Percentiles rank a stretch among this genome's conserved stretches.
Conservation (phyloP, 2,329 filamentous ascomycete species). For the Metarhizium guizhouense region DNA sequence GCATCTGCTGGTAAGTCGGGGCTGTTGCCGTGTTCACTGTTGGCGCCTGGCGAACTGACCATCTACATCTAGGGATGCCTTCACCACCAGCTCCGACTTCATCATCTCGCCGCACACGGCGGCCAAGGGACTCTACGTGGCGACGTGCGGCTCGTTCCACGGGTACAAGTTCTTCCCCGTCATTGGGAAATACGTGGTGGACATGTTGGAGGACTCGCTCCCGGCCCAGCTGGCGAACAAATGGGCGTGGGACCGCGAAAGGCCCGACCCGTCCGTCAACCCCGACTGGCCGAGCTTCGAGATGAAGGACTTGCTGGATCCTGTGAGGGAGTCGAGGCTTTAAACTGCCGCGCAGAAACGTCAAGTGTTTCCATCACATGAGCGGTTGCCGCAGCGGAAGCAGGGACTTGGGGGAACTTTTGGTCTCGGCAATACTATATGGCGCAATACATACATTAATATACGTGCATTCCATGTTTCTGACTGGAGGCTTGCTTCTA, state of each 20-base stretch:
- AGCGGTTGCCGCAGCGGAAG: no score
- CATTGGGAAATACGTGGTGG: slow-evolving; percentile 52
- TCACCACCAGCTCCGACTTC: slow-evolving; percentile 52
- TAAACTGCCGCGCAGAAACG: slow-evolving; percentile 6
- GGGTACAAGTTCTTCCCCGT: slow-evolving; percentile 60
- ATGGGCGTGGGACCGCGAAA: slow-evolving; percentile 53
- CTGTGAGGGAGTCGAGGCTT: slow-evolving; percentile 15
- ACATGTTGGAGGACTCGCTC: slow-evolving; percentile 41
- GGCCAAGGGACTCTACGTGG: slow-evolving; percentile 47
- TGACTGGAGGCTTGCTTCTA: no score
- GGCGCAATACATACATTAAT: no score
- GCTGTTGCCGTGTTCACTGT: background rate
- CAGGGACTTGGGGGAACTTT: no score
- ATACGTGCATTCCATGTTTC: no score
- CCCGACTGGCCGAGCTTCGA: slow-evolving; percentile 49
- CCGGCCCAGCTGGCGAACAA: slow-evolving; percentile 31
- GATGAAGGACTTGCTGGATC: slow-evolving; percentile 41
- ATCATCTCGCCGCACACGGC: slow-evolving; percentile 49
- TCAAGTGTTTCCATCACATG: no score
- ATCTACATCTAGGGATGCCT: slow-evolving; percentile 47
- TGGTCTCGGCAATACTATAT: no score
- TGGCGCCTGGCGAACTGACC: background rate
- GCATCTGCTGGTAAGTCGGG: slow-evolving; percentile 54
- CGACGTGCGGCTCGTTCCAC: slow-evolving; percentile 58
- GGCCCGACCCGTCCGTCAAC: slow-evolving; percentile 42